Base-by-base conservation (phyloP, 768 basidiomycete species). In the Mycena venus region DNA sequence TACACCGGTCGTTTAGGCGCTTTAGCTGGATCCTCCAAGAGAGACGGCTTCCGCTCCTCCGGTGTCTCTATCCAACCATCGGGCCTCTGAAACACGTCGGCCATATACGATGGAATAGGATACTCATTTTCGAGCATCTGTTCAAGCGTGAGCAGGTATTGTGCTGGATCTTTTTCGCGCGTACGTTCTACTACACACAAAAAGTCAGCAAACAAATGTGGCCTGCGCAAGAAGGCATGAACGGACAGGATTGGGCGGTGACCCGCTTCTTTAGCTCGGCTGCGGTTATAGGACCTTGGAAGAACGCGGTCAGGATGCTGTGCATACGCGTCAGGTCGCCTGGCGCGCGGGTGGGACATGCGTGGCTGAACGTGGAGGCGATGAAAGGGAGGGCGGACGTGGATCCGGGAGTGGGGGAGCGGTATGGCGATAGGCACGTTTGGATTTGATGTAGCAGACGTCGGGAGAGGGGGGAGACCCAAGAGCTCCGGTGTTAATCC, bases 121-220 rank as follows among this genome's bases (percentile, higher is more conserved):
- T 99, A 99, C 65, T 97, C 96, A 79, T 99, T 96, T 79, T 99
- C 96, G 64, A 95, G 87, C 96, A 99, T 97, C 80, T 97, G 94
- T 73, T 95, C 92, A 27, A 92, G 83, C 0, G 92, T 90, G 40
- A 99, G 87, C 49, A 95, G 79, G 83, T 96, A 98, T 67, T 91
- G 87, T 63, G 90, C 80, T 7, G 96, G 93, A 44, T 91, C 90
- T 75, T 89, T 90, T 51, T 92, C 88, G 75, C 89, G 88, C n/a
- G 85, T 84, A 65, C 87, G 86, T 83, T 93, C 91, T 84, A 89
- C 92, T 93, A 77, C 78, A 77, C 78, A 51, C 2, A 23, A 23
- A 6, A 17, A 27, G 53, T 74, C 61, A 62, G 53, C 51, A 62
- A 74, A 69, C 44, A 78, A 61, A 59, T 15, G 25, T 23, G 60